These are phyloP conservation scores for Neurospora sp. DNA, from an alignment of 495 filamentous ascomycete genomes.

Conservation along the genomic window DNA sequence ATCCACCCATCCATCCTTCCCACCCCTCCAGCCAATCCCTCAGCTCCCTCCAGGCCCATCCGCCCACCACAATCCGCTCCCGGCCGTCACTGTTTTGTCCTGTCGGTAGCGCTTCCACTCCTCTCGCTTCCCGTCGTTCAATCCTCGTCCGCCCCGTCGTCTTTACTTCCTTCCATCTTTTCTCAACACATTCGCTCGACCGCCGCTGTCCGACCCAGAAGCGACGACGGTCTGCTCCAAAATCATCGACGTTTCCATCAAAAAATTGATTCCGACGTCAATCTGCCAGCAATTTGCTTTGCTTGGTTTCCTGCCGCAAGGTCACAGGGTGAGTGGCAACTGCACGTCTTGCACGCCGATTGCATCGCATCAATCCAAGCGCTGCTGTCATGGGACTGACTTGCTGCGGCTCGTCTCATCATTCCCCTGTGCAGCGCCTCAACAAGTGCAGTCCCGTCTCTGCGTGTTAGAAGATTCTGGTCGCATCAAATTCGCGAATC, in stretches of 20 bases:
- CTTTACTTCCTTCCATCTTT: neutral
- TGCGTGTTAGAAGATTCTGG: neutral
- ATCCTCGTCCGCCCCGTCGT: neutral
- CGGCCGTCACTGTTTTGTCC: neutral
- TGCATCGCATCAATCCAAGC: neutral
- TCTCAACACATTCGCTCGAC: neutral
- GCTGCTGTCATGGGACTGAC: neutral
- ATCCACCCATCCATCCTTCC: neutral
- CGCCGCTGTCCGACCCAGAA: neutral
- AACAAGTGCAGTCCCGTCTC: neutral
- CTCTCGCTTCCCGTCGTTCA: neutral
- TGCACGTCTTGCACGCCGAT: neutral
- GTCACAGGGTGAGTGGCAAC: conserved; percentile 4
- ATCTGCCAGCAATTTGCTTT: neutral
- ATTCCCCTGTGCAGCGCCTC: neutral
- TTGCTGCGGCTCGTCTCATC: neutral
- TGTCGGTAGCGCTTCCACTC: neutral
- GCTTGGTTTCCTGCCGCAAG: neutral
- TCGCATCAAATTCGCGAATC: neutral
- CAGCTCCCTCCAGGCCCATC: neutral
- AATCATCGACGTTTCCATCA: neutral
- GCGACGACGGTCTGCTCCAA: neutral
- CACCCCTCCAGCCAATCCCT: neutral
- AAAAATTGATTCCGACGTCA: neutral
- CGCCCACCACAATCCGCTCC: neutral